Evolutionary conservation across 352 stramenopile genomes (phyloP).

Genomic region (Globisporangium barbulae): DNA sequence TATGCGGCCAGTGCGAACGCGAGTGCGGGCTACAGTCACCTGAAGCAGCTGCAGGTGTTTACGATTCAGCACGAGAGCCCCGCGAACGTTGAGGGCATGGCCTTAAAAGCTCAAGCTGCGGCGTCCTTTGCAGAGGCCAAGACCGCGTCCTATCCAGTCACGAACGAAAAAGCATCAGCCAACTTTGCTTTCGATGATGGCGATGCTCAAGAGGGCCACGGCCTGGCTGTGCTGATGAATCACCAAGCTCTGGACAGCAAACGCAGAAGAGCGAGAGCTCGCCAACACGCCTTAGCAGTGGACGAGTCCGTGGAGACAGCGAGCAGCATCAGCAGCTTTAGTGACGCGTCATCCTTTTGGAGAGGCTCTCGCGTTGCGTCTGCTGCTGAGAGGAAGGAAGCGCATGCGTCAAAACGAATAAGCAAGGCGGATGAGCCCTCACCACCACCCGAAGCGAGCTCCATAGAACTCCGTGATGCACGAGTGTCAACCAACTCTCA

Average conservation of each 20-base stretch:
- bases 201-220: background rate
- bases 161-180: background rate
- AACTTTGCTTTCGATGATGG: background rate
- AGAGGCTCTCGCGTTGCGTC: background rate
- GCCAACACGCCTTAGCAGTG: background rate
- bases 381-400: background rate
- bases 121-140: background rate
- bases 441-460: background rate
- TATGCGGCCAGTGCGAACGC: background rate
- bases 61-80: background rate
- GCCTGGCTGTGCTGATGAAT: constrained; percentile 4
- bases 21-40: background rate
- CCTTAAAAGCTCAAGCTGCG: background rate
- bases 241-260: background rate
- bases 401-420: background rate
- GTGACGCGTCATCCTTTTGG: constrained; percentile 15
- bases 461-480: background rate
- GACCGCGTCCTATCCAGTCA: constrained; percentile 6
- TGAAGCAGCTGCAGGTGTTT: constrained; percentile 8
- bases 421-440: background rate
- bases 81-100: background rate
- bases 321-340: constrained; percentile 16
- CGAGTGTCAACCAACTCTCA: background rate
- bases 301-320: constrained; percentile 15
- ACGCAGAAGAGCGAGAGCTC: background rate